Percentiles rank a stretch among this genome's conserved stretches.
These are phyloP conservation scores for Nakazawaea anatomiae DNA, from an alignment of 805 yeast species.

Conservation along the genomic window DNA sequence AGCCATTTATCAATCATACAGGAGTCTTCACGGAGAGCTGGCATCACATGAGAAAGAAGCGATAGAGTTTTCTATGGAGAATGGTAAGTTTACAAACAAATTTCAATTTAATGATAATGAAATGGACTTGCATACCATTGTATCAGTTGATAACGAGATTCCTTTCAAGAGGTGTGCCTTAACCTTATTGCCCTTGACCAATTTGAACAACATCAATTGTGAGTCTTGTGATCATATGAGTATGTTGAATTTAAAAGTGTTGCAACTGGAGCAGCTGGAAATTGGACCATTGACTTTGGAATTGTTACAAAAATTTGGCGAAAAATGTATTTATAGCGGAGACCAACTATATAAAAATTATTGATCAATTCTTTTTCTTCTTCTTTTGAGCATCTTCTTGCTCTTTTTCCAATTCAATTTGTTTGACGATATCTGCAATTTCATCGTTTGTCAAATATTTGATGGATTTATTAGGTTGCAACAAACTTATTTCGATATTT, in stretches of 20 bases:
- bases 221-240: neutral
- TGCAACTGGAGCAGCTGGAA: neutral
- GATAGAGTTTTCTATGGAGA: neutral
- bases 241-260: neutral
- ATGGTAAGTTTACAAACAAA: neutral
- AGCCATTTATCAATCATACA: constrained; percentile 5
- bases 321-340: constrained; percentile 9
- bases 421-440: constrained; percentile 68
- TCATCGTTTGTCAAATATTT: constrained; percentile 61
- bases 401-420: constrained; percentile 83
- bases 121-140: neutral
- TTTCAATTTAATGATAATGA: neutral
- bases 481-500: constrained; percentile 87
- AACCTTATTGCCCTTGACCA: constrained; percentile 7
- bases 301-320: neutral
- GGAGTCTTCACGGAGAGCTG: neutral
- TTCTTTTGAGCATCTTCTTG: constrained; percentile 76
- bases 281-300: neutral
- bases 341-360: constrained; percentile 5
- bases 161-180: constrained; percentile 8
- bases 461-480: constrained; percentile 63
- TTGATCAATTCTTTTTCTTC: constrained; percentile 12
- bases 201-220: constrained; percentile 2
- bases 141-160: constrained; percentile 1
- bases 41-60: neutral